Evolutionary conservation across 176 grass and related monocot species (phyloP).

Genomic region (Pontederia paniculata): DNA sequence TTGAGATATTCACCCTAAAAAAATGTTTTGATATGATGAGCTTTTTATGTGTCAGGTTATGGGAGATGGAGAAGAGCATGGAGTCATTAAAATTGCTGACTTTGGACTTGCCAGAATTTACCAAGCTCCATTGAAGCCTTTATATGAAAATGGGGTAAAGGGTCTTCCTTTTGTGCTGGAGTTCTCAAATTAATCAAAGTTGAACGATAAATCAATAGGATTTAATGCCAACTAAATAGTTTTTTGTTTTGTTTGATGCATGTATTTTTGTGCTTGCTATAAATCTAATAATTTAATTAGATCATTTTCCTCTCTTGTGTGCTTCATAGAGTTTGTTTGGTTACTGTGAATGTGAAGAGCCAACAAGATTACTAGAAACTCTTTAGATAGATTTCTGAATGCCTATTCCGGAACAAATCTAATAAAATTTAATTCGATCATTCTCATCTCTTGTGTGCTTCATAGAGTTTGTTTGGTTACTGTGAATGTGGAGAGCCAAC

Average conservation of each 20-base stretch:
- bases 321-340: not conserved
- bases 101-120: constrained; percentile 99
- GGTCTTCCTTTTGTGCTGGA: not conserved
- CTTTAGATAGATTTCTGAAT: no score
- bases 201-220: not conserved
- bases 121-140: constrained; percentile 96
- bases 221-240: not conserved
- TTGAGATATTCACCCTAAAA: not conserved
- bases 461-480: not conserved
- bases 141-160: constrained; percentile 91
- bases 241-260: not conserved
- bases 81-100: constrained; percentile 94
- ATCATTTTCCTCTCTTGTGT: no score
- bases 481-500: not conserved
- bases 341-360: not conserved
- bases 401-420: no score
- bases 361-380: no score
- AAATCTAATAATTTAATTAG: not conserved
- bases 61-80: constrained; percentile 97
- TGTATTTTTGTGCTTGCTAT: not conserved
- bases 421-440: no score
- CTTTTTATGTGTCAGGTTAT: constrained; percentile 55
- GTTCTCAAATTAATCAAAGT: no score
- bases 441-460: no score
- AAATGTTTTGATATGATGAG: not conserved